Evolutionary conservation across 2,329 filamentous ascomycete genomes (phyloP).

Genomic region (Exophiala viscosa): DNA sequence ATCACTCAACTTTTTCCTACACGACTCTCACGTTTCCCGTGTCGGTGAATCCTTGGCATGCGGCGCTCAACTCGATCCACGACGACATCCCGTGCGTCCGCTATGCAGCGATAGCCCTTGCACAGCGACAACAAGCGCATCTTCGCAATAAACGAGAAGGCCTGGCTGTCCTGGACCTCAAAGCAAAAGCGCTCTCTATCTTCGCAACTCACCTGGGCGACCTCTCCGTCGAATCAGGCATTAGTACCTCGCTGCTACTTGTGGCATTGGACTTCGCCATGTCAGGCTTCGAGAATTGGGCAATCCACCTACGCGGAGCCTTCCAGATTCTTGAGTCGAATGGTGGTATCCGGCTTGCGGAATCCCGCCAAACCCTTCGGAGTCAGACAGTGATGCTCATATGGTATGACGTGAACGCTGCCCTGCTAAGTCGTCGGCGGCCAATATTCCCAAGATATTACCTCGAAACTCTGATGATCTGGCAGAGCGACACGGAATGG

Average conservation of each 20-base stretch:
- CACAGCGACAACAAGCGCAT: conserved; percentile 23
- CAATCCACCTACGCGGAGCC: conserved; percentile 21
- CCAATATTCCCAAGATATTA: conserved; percentile 20
- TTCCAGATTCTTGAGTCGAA: conserved; percentile 19
- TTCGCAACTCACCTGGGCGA: conserved; percentile 19
- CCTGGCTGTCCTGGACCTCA: conserved; percentile 16
- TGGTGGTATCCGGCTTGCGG: conserved; percentile 20
- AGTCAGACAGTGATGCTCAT: conserved; percentile 23
- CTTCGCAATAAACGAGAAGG: conserved; percentile 13
- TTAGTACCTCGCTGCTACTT: conserved; percentile 19
- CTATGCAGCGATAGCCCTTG: conserved; percentile 19
- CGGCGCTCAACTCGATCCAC: conserved; percentile 15
- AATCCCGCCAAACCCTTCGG: conserved; percentile 17
- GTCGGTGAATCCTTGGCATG: conserved; percentile 23
- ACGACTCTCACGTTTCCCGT: conserved; percentile 23
- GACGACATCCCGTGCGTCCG: conserved; percentile 21
- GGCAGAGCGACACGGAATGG: conserved; percentile 24
- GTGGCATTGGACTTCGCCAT: conserved; percentile 23
- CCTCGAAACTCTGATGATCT: conserved; percentile 19
- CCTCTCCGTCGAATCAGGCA: conserved; percentile 19
- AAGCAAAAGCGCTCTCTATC: conserved; percentile 16
- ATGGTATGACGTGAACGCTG: conserved; percentile 23
- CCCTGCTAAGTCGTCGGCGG: conserved; percentile 18
- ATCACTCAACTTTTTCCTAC: conserved; percentile 18
- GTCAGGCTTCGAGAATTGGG: conserved; percentile 20